Conservation (phyloP, 148 eudicot genomes). For the Dianthus caryophyllus region DNA sequence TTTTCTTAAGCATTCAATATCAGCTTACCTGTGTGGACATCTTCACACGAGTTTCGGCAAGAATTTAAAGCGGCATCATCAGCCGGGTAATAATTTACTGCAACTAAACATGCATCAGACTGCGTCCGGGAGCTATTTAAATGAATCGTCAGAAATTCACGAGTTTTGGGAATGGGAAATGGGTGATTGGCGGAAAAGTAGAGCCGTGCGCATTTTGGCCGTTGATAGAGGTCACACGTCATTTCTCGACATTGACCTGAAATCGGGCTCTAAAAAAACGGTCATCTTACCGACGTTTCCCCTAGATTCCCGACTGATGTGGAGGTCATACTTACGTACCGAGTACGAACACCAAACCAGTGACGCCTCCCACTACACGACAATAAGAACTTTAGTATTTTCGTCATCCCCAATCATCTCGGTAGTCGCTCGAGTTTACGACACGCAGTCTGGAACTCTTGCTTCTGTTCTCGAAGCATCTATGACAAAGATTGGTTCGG, state of each 20-base stretch:
- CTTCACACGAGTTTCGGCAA: constrained; percentile 70
- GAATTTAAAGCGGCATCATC: constrained; percentile 80
- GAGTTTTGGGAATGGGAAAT: constrained; percentile 99
- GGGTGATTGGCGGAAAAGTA: constrained; percentile 89
- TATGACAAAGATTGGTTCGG: constrained; percentile 43
- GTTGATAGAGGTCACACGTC: constrained; percentile 79
- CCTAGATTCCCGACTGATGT: constrained; percentile 63
- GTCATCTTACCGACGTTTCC: constrained; percentile 80
- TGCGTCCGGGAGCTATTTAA: constrained; percentile 33
- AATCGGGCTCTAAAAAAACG: constrained; percentile 43
- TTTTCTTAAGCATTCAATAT: constrained; percentile 58
- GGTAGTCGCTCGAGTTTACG: constrained; percentile 72
- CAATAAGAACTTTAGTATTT: constrained; percentile 72
- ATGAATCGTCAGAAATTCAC: constrained; percentile 24
- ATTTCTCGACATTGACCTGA: constrained; percentile 64
- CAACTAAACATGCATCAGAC: constrained; percentile 52
- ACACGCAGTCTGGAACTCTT: constrained; percentile 50
- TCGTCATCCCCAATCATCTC: constrained; percentile 58
- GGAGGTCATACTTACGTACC: constrained; percentile 33
- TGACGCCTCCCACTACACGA: constrained; percentile 39
- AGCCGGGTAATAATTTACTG: constrained; percentile 30
- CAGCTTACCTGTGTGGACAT: constrained; percentile 90
- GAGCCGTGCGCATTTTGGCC: constrained; percentile 78
- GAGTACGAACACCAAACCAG: constrained; percentile 34
- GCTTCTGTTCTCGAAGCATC: constrained; percentile 49